Evolutionary conservation across 768 basidiomycete genomes (phyloP).

Genomic region (Suillus subalutaceus): DNA sequence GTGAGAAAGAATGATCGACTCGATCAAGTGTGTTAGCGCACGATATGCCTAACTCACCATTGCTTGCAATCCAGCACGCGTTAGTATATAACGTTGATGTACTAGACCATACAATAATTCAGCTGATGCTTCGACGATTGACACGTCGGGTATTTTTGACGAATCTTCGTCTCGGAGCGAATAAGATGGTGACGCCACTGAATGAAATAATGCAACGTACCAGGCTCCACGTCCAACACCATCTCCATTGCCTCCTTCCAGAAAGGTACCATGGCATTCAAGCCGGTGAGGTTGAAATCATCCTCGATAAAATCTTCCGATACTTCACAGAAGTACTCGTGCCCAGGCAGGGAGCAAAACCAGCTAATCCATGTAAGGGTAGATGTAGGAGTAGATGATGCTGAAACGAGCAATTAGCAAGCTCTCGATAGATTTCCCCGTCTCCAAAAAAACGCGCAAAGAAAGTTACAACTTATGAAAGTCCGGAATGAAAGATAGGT

Average conservation of each 20-base stretch:
- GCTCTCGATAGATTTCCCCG: slow-evolving; percentile 4
- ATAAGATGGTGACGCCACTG: slow-evolving; percentile 20
- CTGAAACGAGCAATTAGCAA: slow-evolving; percentile 39
- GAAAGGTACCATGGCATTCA: slow-evolving; percentile 96
- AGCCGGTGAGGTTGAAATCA: slow-evolving; percentile 97
- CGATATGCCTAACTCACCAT: slow-evolving; percentile 64
- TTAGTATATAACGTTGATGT: slow-evolving; percentile 96
- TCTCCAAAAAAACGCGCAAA: slow-evolving; percentile 2
- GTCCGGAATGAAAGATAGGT: slow-evolving; percentile 17
- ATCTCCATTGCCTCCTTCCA: slow-evolving; percentile 99
- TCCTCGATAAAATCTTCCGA: slow-evolving; percentile 99
- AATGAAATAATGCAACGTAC: slow-evolving; percentile 48
- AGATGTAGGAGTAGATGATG: slow-evolving; percentile 88
- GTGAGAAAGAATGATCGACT: slow-evolving; percentile 19
- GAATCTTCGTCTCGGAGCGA: slow-evolving; percentile 77
- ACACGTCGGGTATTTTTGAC: slow-evolving; percentile 95
- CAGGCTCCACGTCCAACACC: slow-evolving; percentile 99
- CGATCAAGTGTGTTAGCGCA: slow-evolving; percentile 16
- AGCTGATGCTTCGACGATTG: slow-evolving; percentile 96
- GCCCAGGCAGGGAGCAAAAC: slow-evolving; percentile 94
- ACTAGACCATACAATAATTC: slow-evolving; percentile 97
- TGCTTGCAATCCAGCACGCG: slow-evolving; percentile 88
- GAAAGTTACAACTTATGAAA: slow-evolving; percentile 8
- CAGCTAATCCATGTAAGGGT: slow-evolving; percentile 95
- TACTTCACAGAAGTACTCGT: slow-evolving; percentile 98